Evolutionary conservation across 192 early-diverging fungal species (phyloP), one percentile per base, ranked within the genome.

Genomic region (Cetraspora pellucida): DNA sequence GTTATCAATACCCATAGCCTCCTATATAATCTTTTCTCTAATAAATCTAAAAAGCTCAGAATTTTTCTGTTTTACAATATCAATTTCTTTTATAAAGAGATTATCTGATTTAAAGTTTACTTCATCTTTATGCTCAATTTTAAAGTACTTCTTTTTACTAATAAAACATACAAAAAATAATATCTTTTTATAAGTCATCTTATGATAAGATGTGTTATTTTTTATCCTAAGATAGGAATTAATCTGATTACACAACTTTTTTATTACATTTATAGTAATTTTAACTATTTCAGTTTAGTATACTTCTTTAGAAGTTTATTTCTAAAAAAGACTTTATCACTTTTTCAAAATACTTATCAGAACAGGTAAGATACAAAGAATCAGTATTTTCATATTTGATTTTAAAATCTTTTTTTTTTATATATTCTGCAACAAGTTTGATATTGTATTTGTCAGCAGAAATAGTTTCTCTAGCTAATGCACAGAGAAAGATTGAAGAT

Each of bases 111-210:
- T 71, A 9, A 71, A 71, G 28, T 71, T 23, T 21, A 54, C 2
- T 10, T 23, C 25, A 1, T 71, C 17, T 54, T 71, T 17, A 71
- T 71, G 69, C 16, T 3, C 4, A 2, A 71, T 10, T 45, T 49
- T 21, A 8, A 54, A 71, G 17, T 71, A 71, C 52, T 71, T 58
- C 47, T 73, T 73, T 16, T 73, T 73, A 5, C 71, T 30, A 58
- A 54, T 37, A 73, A 73, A 73, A 23, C 27, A 55, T n/a, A 73
- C 55, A 11, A 31, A 54, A 73, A 73, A 58, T 58, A 73, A 73
- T 55, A 73, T 16, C 27, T 57, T 54, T 10, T 73, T 54, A 43
- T 73, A 73, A 17, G 55, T 54, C 30, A 73, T 73, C 19, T 73
- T 73, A 19, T 58, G 71, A 59, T 37, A 58, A 73, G 71, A 44